These are phyloP conservation scores for Cucumis melo DNA, from an alignment of 306 rosid genomes.

Conservation along the genomic window DNA sequence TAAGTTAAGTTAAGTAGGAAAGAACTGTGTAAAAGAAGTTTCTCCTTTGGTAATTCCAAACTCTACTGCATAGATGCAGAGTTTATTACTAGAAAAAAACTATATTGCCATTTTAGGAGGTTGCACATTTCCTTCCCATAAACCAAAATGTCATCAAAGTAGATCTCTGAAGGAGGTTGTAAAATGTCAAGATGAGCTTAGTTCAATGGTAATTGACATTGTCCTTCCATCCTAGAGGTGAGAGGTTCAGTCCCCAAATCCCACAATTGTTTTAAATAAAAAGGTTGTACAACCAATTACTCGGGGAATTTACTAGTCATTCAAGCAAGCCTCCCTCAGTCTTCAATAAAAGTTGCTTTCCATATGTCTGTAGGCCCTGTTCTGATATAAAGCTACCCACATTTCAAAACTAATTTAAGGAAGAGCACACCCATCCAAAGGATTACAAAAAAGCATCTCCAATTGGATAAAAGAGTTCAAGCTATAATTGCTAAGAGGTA, in stretches of 20 bases:
- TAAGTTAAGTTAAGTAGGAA: background rate
- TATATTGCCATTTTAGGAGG: background rate
- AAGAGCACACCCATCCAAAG: background rate
- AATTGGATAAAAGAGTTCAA: too few relatives aligned
- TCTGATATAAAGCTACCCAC: background rate
- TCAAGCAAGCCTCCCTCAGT: background rate
- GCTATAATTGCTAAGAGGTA: too few relatives aligned
- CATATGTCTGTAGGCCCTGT: background rate
- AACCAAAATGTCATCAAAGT: background rate
- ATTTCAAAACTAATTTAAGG: background rate
- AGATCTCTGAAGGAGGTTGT: background rate
- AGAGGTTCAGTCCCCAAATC: too few relatives aligned
- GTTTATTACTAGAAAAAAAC: background rate
- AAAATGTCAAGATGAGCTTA: background rate
- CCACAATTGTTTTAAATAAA: too few relatives aligned
- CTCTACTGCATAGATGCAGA: background rate
- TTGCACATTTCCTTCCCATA: background rate
- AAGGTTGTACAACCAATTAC: too few relatives aligned
- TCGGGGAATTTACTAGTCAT: background rate
- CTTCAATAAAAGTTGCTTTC: background rate
- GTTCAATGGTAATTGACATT: too few relatives aligned
- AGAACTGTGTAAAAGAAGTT: background rate
- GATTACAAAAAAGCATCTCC: too few relatives aligned
- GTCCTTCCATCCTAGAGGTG: too few relatives aligned
- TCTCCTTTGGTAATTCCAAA: background rate